phyloP scores from a whole-genome alignment of 176 grass and related monocot species.

The Oryza nivara region DNA sequence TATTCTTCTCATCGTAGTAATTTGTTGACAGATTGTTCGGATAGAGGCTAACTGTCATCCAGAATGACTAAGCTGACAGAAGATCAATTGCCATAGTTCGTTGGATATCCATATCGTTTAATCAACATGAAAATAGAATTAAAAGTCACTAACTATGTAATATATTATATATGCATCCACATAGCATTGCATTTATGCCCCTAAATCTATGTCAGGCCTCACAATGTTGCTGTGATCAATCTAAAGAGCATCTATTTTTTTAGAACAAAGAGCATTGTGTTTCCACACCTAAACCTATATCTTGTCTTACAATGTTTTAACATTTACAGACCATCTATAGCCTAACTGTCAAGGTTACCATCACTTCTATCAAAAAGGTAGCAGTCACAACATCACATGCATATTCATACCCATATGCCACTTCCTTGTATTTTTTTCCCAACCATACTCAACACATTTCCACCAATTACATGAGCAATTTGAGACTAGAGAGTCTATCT shows the following conservation, averaged over 20 bases:
- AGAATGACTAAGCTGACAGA: background rate
- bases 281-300: background rate
- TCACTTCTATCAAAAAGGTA: too few relatives aligned
- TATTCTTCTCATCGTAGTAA: background rate
- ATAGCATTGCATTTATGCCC: background rate
- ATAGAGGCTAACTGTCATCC: background rate
- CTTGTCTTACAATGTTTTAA: background rate
- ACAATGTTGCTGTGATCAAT: background rate
- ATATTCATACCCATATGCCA: too few relatives aligned
- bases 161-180: background rate
- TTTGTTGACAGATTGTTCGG: background rate
- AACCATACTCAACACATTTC: background rate
- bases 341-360: too few relatives aligned
- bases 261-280: background rate
- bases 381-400: too few relatives aligned
- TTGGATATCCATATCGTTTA: background rate
- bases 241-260: background rate
- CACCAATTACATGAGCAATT: background rate
- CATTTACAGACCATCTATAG: background rate
- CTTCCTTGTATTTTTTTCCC: background rate
- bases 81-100: background rate
- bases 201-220: background rate
- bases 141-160: too few relatives aligned
- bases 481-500: background rate
- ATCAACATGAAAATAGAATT: background rate